These are phyloP conservation scores for Macrolepiota fuliginosa DNA, from an alignment of 768 basidiomycete genomes.

Conservation along the genomic window DNA sequence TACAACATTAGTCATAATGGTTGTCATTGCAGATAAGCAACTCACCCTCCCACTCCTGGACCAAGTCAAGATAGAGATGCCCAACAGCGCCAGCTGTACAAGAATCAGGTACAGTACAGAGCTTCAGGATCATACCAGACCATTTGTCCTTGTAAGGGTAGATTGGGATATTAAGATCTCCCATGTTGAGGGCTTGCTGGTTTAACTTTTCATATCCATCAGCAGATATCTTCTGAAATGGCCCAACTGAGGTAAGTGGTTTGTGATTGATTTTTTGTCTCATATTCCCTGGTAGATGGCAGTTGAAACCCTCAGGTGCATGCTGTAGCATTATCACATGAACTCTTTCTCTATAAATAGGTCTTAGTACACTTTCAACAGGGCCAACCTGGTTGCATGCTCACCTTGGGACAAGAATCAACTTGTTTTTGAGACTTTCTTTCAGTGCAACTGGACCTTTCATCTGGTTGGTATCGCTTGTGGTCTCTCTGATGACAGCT, in stretches of 20 bases:
- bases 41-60: constrained; percentile 25
- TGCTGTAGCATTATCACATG: not conserved
- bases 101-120: not conserved
- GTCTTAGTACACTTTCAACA: no score
- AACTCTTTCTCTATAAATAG: not conserved
- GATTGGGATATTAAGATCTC: constrained; percentile 3
- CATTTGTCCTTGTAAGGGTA: constrained; percentile 13
- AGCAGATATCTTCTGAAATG: constrained; percentile 7
- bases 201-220: constrained; percentile 23
- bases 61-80: constrained; percentile 32
- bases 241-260: constrained; percentile 1
- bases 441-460: not conserved
- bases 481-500: not conserved
- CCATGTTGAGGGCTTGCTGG: constrained; percentile 15
- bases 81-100: not conserved
- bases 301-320: not conserved
- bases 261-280: not conserved
- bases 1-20: no score
- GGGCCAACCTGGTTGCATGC: no score
- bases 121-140: constrained; percentile 5
- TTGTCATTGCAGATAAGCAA: no score
- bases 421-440: not conserved
- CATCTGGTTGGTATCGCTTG: not conserved
- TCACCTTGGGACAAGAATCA: not conserved
- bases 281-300: no score